Evolutionary conservation across 257 asterid species (phyloP), one percentile per base, ranked within the genome.

Genomic region (Euphrasia confusa): DNA sequence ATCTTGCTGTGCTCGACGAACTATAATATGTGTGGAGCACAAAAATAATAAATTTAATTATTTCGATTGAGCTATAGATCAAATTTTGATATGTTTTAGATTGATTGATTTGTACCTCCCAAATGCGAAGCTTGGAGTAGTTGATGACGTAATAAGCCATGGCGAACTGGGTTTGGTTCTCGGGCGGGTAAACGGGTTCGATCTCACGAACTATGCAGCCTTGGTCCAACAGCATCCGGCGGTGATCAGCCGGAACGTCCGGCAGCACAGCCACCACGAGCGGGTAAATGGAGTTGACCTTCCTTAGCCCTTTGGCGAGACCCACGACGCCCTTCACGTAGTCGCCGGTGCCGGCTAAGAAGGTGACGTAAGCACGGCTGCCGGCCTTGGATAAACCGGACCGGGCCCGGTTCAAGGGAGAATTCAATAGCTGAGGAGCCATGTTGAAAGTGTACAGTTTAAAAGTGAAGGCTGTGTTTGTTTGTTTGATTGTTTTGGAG

Each of bases 1-100:
- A 77, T 77, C 83, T 80, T 77, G 69, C 81, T 77, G 49, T 80
- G 77, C 83, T 80, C 86, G 72, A 80, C 86, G 64, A 80, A 80
- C 86, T 80, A 83, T 72, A 21, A 21, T 21, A 21, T 21, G 24
- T 21, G 24, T 30, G 4, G 60, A 3, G 33, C 8, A 13, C 15
- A n/a, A 10, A n/a, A 10, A 54, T 21, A 1, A 42, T 42, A 2
- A 12, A 42, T 7, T 42, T 42, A 42, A 42, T 42, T 42, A 7
- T 42, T 42, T 42, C 18, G 5, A 47, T 47, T 40, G 12, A 40
- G 7, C 47, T 10, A 40, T n/a, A n/a, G n/a, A n/a, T n/a, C n/a
- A n/a, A n/a, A n/a, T n/a, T n/a, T n/a, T n/a, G n/a, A n/a, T n/a
- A n/a, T n/a, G 1, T 42, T 1, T 1, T 42, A 9, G 2, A 1